phyloP scores from a whole-genome alignment of 345 rosid species.

The Syzygium grande region DNA sequence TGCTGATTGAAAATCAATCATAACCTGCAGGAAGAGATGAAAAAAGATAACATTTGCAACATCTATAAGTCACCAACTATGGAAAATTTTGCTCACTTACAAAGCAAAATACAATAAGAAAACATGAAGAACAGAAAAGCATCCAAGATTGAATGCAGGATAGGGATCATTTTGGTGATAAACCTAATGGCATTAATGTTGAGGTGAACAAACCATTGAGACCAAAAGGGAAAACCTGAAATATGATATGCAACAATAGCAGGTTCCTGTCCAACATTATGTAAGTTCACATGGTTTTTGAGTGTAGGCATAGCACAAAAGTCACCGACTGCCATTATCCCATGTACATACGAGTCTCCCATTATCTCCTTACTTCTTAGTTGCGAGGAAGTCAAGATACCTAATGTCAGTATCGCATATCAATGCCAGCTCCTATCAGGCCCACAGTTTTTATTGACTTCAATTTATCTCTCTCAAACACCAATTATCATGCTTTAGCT shows the following conservation, averaged over 20 bases:
- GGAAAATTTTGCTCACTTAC: neutral
- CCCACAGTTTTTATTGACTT: neutral
- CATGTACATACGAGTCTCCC: neutral
- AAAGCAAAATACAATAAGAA: neutral
- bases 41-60: neutral
- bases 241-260: neutral
- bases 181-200: neutral
- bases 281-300: neutral
- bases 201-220: neutral
- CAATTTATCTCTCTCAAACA: neutral
- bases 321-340: neutral
- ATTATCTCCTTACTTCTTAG: neutral
- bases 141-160: neutral
- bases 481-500: neutral
- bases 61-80: neutral
- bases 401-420: neutral
- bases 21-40: conserved; percentile 46
- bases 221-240: neutral
- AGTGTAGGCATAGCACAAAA: neutral
- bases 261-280: neutral
- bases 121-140: neutral
- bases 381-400: neutral
- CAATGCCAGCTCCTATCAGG: neutral
- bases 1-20: conserved; percentile 99
- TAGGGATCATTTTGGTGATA: neutral